Evolutionary conservation across 1,139 yeast species (phyloP).

Genomic region (Kodamaea fungicola): DNA sequence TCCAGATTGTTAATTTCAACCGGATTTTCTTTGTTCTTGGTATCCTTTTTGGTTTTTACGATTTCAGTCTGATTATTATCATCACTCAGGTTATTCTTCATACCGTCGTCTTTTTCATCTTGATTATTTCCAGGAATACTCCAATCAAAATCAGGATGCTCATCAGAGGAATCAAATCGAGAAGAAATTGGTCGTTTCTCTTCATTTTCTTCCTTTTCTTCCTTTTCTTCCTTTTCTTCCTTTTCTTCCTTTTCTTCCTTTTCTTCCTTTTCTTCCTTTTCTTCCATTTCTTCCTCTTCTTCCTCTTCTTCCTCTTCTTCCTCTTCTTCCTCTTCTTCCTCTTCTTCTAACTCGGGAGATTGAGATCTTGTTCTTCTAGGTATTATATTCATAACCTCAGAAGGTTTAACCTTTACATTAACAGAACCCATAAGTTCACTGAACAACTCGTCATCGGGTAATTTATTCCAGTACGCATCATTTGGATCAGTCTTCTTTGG

Average conservation of each 20-base stretch:
- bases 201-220: too few species aligned
- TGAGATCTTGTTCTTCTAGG: slow-evolving; percentile 1
- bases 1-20: background rate
- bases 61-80: too few species aligned
- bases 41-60: too few species aligned
- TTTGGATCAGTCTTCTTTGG: slow-evolving; percentile 15
- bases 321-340: background rate
- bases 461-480: slow-evolving; percentile 23
- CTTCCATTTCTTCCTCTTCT: background rate
- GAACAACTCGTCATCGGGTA: slow-evolving; percentile 22
- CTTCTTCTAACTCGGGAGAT: slow-evolving; percentile 1
- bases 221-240: background rate
- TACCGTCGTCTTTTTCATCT: too few species aligned
- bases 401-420: background rate
- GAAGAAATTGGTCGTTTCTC: too few species aligned
- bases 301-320: background rate
- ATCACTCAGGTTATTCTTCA: too few species aligned
- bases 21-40: too few species aligned
- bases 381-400: slow-evolving; percentile 1
- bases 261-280: too few species aligned
- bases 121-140: too few species aligned
- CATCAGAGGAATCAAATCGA: too few species aligned
- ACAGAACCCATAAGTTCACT: slow-evolving; percentile 20
- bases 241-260: too few species aligned
- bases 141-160: too few species aligned